Evolutionary conservation across 495 filamentous ascomycete genomes (phyloP).

Genomic region (Collariella sp.): DNA sequence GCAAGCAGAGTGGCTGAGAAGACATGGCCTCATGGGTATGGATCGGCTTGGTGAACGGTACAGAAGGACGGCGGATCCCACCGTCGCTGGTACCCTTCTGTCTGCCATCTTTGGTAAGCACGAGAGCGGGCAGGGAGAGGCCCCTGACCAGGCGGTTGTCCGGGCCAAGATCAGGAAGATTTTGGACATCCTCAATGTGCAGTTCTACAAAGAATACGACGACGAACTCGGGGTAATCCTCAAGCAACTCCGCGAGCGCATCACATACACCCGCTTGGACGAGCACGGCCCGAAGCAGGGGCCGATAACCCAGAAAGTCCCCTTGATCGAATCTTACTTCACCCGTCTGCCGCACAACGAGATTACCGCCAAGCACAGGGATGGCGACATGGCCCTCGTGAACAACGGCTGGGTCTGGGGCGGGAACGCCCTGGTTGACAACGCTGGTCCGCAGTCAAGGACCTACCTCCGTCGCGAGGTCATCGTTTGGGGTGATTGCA

Average conservation of each 20-base stretch:
- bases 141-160: conserved; percentile 37
- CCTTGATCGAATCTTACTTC: conserved; percentile 94
- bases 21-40: conserved; percentile 56
- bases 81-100: conserved; percentile 59
- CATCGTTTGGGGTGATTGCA: conserved; percentile 97
- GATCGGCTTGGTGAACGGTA: conserved; percentile 73
- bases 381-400: conserved; percentile 69
- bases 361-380: conserved; percentile 64
- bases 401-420: conserved; percentile 99
- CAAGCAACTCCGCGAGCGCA: conserved; percentile 84
- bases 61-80: conserved; percentile 57
- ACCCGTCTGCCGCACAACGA: conserved; percentile 79
- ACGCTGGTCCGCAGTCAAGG: conserved; percentile 78
- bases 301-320: conserved; percentile 61
- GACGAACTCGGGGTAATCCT: conserved; percentile 71
- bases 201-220: conserved; percentile 87
- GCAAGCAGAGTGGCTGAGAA: conserved; percentile 43
- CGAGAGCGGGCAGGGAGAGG: conserved; percentile 39
- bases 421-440: conserved; percentile 85
- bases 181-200: conserved; percentile 77
- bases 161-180: conserved; percentile 49
- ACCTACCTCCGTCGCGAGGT: conserved; percentile 91
- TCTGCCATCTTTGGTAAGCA: conserved; percentile 61
- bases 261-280: conserved; percentile 86
- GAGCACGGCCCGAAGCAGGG: conserved; percentile 85